phyloP scores from a whole-genome alignment of 495 filamentous ascomycete species.

The Melanomma pulvis-pyrius region DNA sequence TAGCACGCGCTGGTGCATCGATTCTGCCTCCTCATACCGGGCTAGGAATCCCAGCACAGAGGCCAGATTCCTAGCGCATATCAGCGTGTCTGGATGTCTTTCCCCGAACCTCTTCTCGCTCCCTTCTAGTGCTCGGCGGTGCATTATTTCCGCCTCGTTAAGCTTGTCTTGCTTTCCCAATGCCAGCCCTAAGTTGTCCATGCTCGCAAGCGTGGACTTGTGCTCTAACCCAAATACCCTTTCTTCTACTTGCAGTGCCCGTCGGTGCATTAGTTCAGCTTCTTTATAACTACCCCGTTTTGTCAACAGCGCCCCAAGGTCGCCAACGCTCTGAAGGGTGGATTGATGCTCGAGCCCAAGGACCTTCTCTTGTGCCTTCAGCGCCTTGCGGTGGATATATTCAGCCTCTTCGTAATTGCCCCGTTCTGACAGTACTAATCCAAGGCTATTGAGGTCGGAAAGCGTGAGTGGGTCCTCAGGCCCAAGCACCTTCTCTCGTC shows the following conservation, averaged over 20 bases:
- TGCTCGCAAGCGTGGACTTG: neutral
- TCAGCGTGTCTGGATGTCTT: neutral
- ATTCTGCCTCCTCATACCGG: neutral
- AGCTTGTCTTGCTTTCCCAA: neutral
- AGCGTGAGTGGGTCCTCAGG: constrained; percentile 2
- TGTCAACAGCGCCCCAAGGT: neutral
- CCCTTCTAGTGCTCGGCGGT: neutral
- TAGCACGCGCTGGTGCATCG: neutral
- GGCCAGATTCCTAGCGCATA: neutral
- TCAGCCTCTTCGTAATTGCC: constrained; percentile 3
- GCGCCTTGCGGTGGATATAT: neutral
- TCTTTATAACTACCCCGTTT: neutral
- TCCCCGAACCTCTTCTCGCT: neutral
- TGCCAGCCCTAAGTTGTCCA: neutral
- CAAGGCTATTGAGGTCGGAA: constrained; percentile 8
- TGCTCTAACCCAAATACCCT: neutral
- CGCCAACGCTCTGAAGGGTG: neutral
- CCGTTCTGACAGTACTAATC: neutral
- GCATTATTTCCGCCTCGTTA: neutral
- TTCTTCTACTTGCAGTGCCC: neutral
- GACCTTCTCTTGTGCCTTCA: constrained; percentile 4
- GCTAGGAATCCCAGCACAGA: neutral
- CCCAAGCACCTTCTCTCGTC: constrained; percentile 4
- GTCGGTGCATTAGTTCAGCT: neutral
- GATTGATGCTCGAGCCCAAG: neutral